phyloP scores from a whole-genome alignment of 2,329 filamentous ascomycete genomes.

The Colletotrichum sp. region DNA sequence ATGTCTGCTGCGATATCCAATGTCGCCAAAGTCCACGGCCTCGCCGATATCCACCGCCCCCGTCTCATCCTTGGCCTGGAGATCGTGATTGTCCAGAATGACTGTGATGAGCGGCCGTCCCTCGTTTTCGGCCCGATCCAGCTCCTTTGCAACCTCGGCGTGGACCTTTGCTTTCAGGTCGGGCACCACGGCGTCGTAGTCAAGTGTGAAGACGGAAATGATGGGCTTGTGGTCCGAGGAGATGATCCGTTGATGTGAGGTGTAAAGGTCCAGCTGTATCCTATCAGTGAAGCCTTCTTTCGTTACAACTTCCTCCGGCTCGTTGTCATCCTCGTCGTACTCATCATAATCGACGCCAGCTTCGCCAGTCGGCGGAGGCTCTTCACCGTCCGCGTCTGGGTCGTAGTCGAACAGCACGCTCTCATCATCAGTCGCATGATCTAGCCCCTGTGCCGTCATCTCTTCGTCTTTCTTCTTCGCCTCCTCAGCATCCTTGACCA shows the following conservation, averaged over 20 bases:
- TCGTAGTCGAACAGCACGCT: constrained; percentile 90
- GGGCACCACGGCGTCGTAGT: constrained; percentile 86
- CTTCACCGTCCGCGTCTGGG: constrained; percentile 73
- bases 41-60: constrained; percentile 47
- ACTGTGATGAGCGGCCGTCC: constrained; percentile 82
- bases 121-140: constrained; percentile 93
- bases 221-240: constrained; percentile 97
- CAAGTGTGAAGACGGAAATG: constrained; percentile 79
- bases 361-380: constrained; percentile 33
- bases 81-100: constrained; percentile 70
- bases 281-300: constrained; percentile 63
- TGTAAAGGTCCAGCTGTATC: constrained; percentile 70
- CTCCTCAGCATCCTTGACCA: constrained; percentile 66
- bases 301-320: constrained; percentile 55
- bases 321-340: constrained; percentile 52
- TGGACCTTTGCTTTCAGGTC: constrained; percentile 85
- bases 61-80: constrained; percentile 20
- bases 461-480: constrained; percentile 79
- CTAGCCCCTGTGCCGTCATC: constrained; percentile 81
- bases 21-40: constrained; percentile 78
- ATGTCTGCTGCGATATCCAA: constrained; percentile 72
- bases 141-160: constrained; percentile 83
- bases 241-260: constrained; percentile 85
- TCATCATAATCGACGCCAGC: constrained; percentile 66
- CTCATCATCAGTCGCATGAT: constrained; percentile 76